Evolutionary conservation across 2,329 filamentous ascomycete genomes (phyloP).

Genomic region (Ophiognomonia clavigignenti-juglandacearum): DNA sequence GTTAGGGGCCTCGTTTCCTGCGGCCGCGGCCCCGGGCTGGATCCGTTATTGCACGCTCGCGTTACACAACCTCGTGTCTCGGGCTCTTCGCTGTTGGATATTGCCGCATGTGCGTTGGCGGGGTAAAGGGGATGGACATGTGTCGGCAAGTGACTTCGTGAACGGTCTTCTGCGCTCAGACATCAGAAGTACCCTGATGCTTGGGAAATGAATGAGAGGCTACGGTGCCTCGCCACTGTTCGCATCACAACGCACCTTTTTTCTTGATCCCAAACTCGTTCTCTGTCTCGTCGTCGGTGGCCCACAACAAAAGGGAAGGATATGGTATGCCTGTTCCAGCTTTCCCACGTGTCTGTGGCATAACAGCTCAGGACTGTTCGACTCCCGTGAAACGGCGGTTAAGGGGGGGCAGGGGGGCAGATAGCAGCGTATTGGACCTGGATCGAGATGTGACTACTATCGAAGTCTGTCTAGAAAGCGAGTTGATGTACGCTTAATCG

Average conservation of each 20-base stretch:
- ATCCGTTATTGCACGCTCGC: not conserved
- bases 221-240: no score
- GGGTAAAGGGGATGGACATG: not conserved
- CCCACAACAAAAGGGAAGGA: not conserved
- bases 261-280: not conserved
- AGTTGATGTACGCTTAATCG: no score
- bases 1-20: not conserved
- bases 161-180: not conserved
- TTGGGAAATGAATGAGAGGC: no score
- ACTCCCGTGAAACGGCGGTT: no score
- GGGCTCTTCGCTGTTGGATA: not conserved
- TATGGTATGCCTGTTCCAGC: not conserved
- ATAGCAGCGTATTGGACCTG: not conserved
- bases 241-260: no score
- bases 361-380: not conserved
- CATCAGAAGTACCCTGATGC: no score
- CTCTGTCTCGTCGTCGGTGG: not conserved
- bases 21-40: not conserved
- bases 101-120: not conserved
- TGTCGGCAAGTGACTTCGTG: not conserved
- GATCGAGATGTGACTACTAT: no score
- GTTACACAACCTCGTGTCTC: not conserved
- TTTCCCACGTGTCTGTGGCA: not conserved
- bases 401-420: no score
- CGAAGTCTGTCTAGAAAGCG: no score